Evolutionary conservation across 2,329 filamentous ascomycete species (phyloP), one percentile per base, ranked within the genome.

Genomic region (Aureobasidium melanogenum): DNA sequence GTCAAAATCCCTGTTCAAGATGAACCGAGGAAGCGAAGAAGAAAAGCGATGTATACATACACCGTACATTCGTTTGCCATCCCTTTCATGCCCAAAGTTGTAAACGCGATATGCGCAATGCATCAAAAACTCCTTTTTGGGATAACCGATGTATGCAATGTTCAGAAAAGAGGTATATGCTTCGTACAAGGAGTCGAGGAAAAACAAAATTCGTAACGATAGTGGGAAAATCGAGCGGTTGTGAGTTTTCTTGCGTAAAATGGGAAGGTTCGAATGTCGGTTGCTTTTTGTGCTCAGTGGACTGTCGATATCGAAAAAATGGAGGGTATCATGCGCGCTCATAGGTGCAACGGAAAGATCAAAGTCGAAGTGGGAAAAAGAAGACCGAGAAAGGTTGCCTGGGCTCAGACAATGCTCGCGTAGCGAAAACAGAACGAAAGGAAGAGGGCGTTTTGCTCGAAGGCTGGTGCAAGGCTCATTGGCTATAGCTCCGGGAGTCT

Each of bases 311-410:
- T 54, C 51, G 51, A 26, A 22, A 56, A 56, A 17, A 17, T 3
- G 36, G 24, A 22, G 52, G 52, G 52, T 56, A 56, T 56, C 56
- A 59, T 39, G 44, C 56, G 44, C 44, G 56, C 56, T 48, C 34
- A 34, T 34, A 34, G 28, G 56, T 59, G 44, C 36, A 50, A 48
- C 9, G 56, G n/a, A 48, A 47, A 46, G 24, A 47, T 22, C n/a
- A 17, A 38, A 47, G 36, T 57, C 41, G 54, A 36, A 56, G 15
- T 28, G 15, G 30, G 10, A n/a, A 14, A 38, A 38, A 47, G 30
- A 56, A 56, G 26, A 19, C 19, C 28, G 41, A 58, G 34, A 46
- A 47, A 17, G 26, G 39, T 28, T 44, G 26, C 22, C 38, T 32
- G 24, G 10, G 19, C 28, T 47, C 19, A 36, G 48, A 41, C 36